Evolutionary conservation across 768 basidiomycete genomes (phyloP).

Genomic region (Chalciporus piperatus): DNA sequence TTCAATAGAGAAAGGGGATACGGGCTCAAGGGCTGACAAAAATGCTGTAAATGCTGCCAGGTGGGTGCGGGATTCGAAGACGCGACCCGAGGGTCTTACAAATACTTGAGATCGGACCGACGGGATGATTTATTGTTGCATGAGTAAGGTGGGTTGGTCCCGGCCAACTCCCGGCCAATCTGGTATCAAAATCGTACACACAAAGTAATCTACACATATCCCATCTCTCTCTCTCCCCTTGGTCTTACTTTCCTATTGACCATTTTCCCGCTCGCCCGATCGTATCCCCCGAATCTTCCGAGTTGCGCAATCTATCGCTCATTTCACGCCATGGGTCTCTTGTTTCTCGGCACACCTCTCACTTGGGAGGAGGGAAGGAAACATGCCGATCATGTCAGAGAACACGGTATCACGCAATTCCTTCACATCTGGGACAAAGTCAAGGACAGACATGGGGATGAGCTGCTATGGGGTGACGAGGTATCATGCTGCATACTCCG

Average conservation of each 20-base stretch:
- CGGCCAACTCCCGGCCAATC: too few relatives aligned
- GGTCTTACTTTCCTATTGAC: too few relatives aligned
- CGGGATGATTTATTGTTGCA: neutral
- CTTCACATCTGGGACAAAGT: slow-evolving; percentile 89
- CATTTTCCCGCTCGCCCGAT: neutral
- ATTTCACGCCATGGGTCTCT: slow-evolving; percentile 70
- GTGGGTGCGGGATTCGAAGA: neutral
- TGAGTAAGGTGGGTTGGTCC: neutral
- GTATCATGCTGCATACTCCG: slow-evolving; percentile 40
- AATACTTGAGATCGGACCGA: neutral
- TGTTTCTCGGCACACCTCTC: slow-evolving; percentile 91
- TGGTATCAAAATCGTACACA: too few relatives aligned
- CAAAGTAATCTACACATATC: too few relatives aligned
- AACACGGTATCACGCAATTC: slow-evolving; percentile 94
- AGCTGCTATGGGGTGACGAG: slow-evolving; percentile 98
- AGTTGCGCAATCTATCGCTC: slow-evolving; percentile 13
- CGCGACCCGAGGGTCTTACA: neutral
- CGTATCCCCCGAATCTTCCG: neutral
- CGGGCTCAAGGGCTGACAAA: too few relatives aligned
- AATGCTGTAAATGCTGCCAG: neutral
- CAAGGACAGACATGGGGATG: slow-evolving; percentile 88
- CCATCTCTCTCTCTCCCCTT: too few relatives aligned
- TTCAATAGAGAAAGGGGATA: too few relatives aligned
- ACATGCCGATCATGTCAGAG: slow-evolving; percentile 84
- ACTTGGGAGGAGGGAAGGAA: slow-evolving; percentile 87